Evolutionary conservation across 169 alveolate genomes (phyloP), one percentile per base, ranked within the genome.

Genomic region (Eimeria acervulina): DNA sequence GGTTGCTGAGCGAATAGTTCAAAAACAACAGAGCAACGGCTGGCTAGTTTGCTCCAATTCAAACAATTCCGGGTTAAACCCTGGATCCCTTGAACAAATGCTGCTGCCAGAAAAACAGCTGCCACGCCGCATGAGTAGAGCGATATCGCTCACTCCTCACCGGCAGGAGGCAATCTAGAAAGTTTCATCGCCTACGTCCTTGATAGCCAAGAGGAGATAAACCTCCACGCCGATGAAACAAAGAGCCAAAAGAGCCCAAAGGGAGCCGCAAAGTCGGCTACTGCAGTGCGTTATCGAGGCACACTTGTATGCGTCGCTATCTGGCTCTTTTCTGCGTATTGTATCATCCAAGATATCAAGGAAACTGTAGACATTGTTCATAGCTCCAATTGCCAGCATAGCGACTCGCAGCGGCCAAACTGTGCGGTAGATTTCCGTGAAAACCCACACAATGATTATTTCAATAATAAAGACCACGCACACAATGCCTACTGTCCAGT

Each of bases 241-340:
- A 40, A 96, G 87, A 78, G 97, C 97, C 74, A 97, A 28, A 21
- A 89, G 12, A 83, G 94, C 96, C 98, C 98, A 97, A 23, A 97
- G 81, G 51, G 87, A 91, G 68, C 98, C 98, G 80, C 98, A 97
- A 63, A 97, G 94, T 31, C 97, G 95, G 68, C 97, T 95, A 81
- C 96, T 96, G 76, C 97, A 96, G 72, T 95, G 97, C 33, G 97
- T 97, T 68, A 97, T 36, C 78, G 96, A 76, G 21, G 97, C 97
- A 72, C 95, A 96, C 55, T 97, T 97, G 95, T 96, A 97, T 33
- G 98, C 97, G 87, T 97, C 98, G n/a, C 97, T 96, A 47, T 97
- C 97, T 1, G 96, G 96, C n/a, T 87, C 95, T 42, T 97, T 76
- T 61, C 98, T 94, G 33, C 96, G 95, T n/a, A 97, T 96, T 85